Evolutionary conservation across 257 asterid species (phyloP), one percentile per base, ranked within the genome.

Genomic region (Orobanche coerulescens): DNA sequence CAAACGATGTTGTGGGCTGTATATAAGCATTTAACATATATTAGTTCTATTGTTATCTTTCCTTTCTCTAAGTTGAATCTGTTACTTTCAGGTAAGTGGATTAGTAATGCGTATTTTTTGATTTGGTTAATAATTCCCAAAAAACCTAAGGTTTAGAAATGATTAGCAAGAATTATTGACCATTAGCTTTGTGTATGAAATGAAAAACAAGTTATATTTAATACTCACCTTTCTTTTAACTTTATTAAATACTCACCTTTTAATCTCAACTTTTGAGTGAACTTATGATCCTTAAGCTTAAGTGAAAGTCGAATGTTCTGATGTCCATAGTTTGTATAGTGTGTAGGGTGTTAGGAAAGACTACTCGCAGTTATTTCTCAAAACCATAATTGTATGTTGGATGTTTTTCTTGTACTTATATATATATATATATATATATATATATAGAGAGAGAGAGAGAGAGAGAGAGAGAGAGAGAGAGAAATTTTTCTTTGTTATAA

Each of bases 281-380:
- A 47, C 48, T 11, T 68, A 54, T 61, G 24, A 26, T 57, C 14
- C 56, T 58, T 12, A 37, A 46, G 28, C 61, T 23, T 47, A n/a
- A 23, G 14, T 14, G 63, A 43, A 56, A 36, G 4, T 55, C 62
- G 49, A 18, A 42, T 57, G 15, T 11, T 30, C 31, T 6, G 13
- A 56, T 43, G 18, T 30, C 55, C 57, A 49, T 56, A 33, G 60
- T 52, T 18, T 64, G 42, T 58, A 34, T 28, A 43, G 24, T 43
- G 34, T 57, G 39, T 24, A 50, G 25, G 34, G 46, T 40, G 64
- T 47, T 47, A 4, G 33, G 47, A 64, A 51, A 26, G 65, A 54
- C 55, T 14, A 33, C 2, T n/a, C n/a, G n/a, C n/a, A 51, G 48
- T 37, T 47, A 52, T 16, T 51, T 49, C 57, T 37, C 46, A 16